Base-by-base conservation (phyloP, 192 early-diverging fungal genomes). In the Podochytrium sp. region DNA sequence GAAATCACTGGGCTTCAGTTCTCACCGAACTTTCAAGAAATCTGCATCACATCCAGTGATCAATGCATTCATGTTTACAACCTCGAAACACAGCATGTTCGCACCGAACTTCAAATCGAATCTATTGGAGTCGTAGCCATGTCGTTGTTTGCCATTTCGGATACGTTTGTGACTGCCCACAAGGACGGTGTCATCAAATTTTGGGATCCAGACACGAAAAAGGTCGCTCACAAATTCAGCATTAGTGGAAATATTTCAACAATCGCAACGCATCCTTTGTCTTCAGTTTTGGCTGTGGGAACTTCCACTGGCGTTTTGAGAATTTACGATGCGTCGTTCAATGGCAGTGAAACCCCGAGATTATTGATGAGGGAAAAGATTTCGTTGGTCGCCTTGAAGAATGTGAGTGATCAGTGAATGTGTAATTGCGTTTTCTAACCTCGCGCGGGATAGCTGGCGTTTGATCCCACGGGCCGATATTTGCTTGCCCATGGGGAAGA, bases 391-490 rank as follows among this genome's bases (percentile, higher is more conserved):
- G 49, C 23, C 18, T 47, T 83, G 12, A 77, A 50, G 37, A 60
- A 73, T 61, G 75, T 81, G 34, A 35, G 43, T 5, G n/a, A 14
- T 29, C 35, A 1, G 4, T 37, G 43, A 47, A 10, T 14, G 10
- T 47, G 10, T 47, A 62, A 14, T 62, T 12, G 20, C 20, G 43
- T 7, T 52, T 41, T 55, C 69, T 29, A 32, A 32, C 20, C 2
- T 76, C 25, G 53, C 38, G 3, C 66, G 40, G 16, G 67, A 53
- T 49, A 84, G 77, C 49, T 87, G 2, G 16, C 62, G 7, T 79
- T 84, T 39, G 85, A 87, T 59, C 76, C 79, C 1, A 76, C 75
- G 2, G 82, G 83, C 7, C 60, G 74, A 35, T 84, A 68, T 41
- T 58, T 87, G 33, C 62, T 73, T 18, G 59, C 74, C 6, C 56